Percentiles rank a stretch among this genome's conserved stretches.
Conservation (phyloP, 495 filamentous ascomycete species). For the Staphylotrichum tortipilum region DNA sequence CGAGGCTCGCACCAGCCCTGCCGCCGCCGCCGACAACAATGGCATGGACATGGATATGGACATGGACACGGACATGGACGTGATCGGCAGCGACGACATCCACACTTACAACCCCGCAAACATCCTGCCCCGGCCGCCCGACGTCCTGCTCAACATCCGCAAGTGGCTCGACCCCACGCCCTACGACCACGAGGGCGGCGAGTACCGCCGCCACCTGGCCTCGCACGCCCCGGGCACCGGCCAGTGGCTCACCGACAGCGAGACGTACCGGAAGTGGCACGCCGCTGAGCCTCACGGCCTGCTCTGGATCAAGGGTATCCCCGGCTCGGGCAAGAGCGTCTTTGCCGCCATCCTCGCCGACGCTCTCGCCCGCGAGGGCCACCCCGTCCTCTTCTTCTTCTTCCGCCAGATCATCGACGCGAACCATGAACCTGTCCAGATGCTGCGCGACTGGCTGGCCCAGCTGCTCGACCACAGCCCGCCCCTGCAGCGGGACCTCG, state of each 20-base stretch:
- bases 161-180: constrained; percentile 34
- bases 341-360: constrained; percentile 33
- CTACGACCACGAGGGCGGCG: constrained; percentile 21
- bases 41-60: constrained; percentile 6
- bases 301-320: constrained; percentile 44
- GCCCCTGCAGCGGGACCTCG: constrained; percentile 27
- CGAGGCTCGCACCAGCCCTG: no score
- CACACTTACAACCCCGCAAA: constrained; percentile 25
- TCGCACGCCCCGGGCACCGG: constrained; percentile 38
- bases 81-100: constrained; percentile 22
- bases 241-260: constrained; percentile 32
- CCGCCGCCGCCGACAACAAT: no score
- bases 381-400: constrained; percentile 46
- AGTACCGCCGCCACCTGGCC: constrained; percentile 31
- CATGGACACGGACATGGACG: constrained; percentile 20
- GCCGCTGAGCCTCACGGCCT: constrained; percentile 23
- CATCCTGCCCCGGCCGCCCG: constrained; percentile 20
- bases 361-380: constrained; percentile 20
- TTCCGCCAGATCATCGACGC: constrained; percentile 45
- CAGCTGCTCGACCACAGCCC: constrained; percentile 36
- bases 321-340: constrained; percentile 46
- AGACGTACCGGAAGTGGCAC: constrained; percentile 36
- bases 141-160: constrained; percentile 20
- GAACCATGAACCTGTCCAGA: constrained; percentile 33
- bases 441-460: constrained; percentile 40